Evolutionary conservation across 108 stramenopile genomes (phyloP), one percentile per base, ranked within the genome.

Genomic region (Nitzschia putrida): DNA sequence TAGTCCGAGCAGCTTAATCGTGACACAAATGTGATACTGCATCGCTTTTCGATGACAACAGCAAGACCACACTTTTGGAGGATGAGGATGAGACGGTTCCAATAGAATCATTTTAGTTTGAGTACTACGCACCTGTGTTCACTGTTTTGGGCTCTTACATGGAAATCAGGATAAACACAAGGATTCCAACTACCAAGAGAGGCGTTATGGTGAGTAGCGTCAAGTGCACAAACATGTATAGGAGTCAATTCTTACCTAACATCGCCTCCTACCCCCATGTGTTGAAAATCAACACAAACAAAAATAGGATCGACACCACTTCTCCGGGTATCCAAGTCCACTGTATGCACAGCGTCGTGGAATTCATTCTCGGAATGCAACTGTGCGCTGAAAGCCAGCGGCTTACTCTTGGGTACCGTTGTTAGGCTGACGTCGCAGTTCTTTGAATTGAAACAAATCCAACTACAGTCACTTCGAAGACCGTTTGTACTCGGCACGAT

Each of bases 251-350:
- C 59, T 22, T 59, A 71, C 73, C 61, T 71, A 8, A 72, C 70
- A 41, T 86, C 85, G 14, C 85, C 85, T 12, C 77, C 85, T 21
- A 86, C 24, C 13, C 85, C 85, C 85, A 86, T 86, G 29, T 72
- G 40, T 39, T 69, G 55, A 61, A 79, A 80, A 64, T 86, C 85
- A 18, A 86, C 57, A 50, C 79, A 77, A 1, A 83, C 82, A 59
- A 59, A 61, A 14, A 86, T 64, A 13, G 73, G 57, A 59, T 56
- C 38, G 64, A 44, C 57, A 7, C 82, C 85, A 57, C 71, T 70
- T n/a, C 53, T 8, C 16, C 80, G 58, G 10, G 45, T 40, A 22
- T 68, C 68, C 23, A 86, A 39, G 58, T 83, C 77, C 53, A 49
- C 67, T 1, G 85, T 86, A 64, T 86, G 85, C 6, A 24, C 43